Evolutionary conservation across 208 protist genomes (phyloP).

Genomic region (Acanthamoeba royreba): DNA sequence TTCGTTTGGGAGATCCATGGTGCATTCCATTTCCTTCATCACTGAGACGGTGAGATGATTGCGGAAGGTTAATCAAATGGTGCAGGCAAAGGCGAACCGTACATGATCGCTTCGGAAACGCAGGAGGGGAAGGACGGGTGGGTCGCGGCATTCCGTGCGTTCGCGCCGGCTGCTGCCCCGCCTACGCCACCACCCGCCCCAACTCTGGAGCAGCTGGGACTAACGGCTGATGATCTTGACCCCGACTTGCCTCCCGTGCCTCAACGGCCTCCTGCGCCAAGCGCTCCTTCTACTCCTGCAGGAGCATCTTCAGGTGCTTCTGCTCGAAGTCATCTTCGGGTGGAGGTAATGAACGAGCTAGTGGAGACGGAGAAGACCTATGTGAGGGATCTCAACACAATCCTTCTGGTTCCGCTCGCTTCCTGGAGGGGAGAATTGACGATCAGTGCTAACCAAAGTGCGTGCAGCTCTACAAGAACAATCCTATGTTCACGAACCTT

Average conservation of each 20-base stretch:
- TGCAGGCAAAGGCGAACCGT: not conserved
- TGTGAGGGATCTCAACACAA: not conserved
- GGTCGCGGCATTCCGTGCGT: not conserved
- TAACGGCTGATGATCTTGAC: no score
- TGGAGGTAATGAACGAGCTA: not conserved
- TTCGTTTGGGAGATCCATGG: no score
- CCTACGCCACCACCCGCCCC: no score
- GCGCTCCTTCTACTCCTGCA: no score
- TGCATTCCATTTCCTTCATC: no score
- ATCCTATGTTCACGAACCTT: not conserved
- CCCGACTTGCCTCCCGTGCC: no score
- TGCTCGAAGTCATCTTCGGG: no score
- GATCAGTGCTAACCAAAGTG: no score
- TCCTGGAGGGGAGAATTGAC: not conserved
- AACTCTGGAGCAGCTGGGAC: no score
- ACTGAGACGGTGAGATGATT: not conserved
- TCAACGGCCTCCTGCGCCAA: no score
- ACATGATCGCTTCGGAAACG: not conserved
- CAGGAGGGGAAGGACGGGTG: not conserved
- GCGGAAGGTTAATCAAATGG: not conserved
- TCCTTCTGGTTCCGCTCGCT: not conserved
- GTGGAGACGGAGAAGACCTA: not conserved
- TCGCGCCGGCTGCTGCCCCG: not conserved
- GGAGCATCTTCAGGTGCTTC: no score
- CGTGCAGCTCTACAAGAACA: not conserved